phyloP scores from a whole-genome alignment of 495 filamentous ascomycete species.

The Annulohypoxylon nitens region DNA sequence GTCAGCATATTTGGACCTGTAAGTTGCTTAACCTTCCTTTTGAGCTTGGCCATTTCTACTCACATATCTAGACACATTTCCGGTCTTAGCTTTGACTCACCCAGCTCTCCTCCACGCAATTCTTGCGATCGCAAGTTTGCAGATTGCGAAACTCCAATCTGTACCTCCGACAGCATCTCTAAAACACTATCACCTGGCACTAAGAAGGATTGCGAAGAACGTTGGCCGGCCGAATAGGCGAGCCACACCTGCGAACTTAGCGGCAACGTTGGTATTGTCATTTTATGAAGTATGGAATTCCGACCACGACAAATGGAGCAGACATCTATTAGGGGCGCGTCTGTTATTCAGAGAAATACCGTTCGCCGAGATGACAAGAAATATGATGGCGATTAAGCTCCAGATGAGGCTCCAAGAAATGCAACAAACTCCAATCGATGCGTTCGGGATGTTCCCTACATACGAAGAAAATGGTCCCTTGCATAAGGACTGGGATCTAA shows the following conservation, averaged over 20 bases:
- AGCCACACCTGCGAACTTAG: slow-evolving; percentile 83
- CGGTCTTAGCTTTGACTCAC: slow-evolving; percentile 84
- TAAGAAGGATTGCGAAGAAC: slow-evolving; percentile 80
- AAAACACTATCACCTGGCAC: slow-evolving; percentile 90
- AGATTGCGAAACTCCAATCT: slow-evolving; percentile 86
- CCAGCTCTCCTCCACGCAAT: slow-evolving; percentile 91
- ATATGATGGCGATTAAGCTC: slow-evolving; percentile 71
- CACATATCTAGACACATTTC: slow-evolving; percentile 72
- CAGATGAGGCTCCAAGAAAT: slow-evolving; percentile 53
- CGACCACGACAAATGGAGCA: slow-evolving; percentile 96
- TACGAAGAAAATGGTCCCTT: slow-evolving; percentile 46
- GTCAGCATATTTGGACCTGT: slow-evolving; percentile 86
- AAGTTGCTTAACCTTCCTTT: slow-evolving; percentile 37
- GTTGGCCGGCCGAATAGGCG: slow-evolving; percentile 78
- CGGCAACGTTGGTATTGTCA: slow-evolving; percentile 86
- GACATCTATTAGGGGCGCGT: slow-evolving; percentile 85
- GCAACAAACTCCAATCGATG: slow-evolving; percentile 43
- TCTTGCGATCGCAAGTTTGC: slow-evolving; percentile 86
- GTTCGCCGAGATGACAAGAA: slow-evolving; percentile 75
- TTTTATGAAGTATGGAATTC: slow-evolving; percentile 97
- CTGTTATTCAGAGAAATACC: slow-evolving; percentile 88
- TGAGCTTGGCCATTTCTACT: not conserved
- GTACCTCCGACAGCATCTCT: slow-evolving; percentile 80
- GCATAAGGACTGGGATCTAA: slow-evolving; percentile 50
- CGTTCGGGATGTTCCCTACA: slow-evolving; percentile 42